Evolutionary conservation across 1,139 yeast genomes (phyloP).

Genomic region (Debaryomyces sp.): DNA sequence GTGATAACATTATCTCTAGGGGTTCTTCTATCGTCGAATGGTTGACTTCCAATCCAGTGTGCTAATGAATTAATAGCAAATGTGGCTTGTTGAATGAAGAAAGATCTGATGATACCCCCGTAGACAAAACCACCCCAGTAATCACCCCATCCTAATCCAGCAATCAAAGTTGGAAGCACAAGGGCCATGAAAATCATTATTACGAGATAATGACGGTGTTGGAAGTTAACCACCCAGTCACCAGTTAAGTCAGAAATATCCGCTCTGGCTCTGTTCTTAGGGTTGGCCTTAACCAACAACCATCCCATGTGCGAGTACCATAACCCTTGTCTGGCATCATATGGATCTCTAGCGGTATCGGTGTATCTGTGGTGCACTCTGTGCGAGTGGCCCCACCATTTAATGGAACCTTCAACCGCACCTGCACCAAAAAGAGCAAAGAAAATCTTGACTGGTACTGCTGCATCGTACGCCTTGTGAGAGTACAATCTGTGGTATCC

Average conservation of each 20-base stretch:
- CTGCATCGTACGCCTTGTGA: conserved; percentile 84
- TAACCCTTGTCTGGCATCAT: conserved; percentile 94
- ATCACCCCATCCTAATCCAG: conserved; percentile 86
- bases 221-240: conserved; percentile 90
- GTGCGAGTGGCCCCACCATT: conserved; percentile 99
- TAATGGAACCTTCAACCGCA: conserved; percentile 93
- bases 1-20: conserved; percentile 96
- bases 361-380: conserved; percentile 98
- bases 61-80: conserved; percentile 98
- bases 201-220: conserved; percentile 85
- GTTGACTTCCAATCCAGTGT: conserved; percentile 98
- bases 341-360: conserved; percentile 95
- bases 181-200: conserved; percentile 71
- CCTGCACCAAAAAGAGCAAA: conserved; percentile 91
- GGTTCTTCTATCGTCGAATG: conserved; percentile 96
- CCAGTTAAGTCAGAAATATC: conserved; percentile 89
- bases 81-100: conserved; percentile 93
- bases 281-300: conserved; percentile 95
- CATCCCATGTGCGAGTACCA: conserved; percentile 97
- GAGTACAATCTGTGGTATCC: conserved; percentile 76
- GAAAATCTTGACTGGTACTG: conserved; percentile 66
- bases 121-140: conserved; percentile 90
- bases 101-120: conserved; percentile 84
- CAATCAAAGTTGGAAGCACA: conserved; percentile 71
- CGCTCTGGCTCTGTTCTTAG: conserved; percentile 93